phyloP scores from a whole-genome alignment of 2,329 filamentous ascomycete species.

The Blastomyces gilchristii region DNA sequence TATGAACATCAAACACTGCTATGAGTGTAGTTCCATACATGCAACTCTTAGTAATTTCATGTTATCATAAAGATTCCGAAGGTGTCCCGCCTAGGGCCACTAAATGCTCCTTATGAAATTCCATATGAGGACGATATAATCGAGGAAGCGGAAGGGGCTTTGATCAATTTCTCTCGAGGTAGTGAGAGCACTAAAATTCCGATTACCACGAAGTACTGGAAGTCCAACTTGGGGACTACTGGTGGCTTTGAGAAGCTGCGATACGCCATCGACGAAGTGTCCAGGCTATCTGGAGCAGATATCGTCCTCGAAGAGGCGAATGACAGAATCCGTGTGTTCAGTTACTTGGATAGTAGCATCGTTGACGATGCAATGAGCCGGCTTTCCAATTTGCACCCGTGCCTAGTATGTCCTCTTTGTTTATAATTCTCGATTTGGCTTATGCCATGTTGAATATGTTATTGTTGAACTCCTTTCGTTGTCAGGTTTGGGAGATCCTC shows the following conservation, averaged over 20 bases:
- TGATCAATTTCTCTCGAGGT: conserved; percentile 5
- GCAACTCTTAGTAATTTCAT: not conserved
- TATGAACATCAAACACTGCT: conserved; percentile 13
- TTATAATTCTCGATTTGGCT: not conserved
- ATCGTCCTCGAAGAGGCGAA: conserved; percentile 18
- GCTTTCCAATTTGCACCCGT: conserved; percentile 21
- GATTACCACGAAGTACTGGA: conserved; percentile 20
- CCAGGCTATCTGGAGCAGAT: conserved; percentile 22
- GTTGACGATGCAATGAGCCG: conserved; percentile 23
- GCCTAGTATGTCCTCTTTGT: conserved; percentile 20
- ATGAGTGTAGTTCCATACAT: not conserved
- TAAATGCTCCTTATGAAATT: conserved; percentile 13
- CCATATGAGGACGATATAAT: conserved; percentile 13
- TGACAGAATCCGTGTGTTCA: conserved; percentile 22
- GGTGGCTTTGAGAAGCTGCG: conserved; percentile 20
- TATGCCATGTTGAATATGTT: not conserved
- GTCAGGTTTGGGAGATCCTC: not conserved
- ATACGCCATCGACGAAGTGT: conserved; percentile 18
- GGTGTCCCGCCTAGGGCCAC: conserved; percentile 21
- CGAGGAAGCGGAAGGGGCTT: conserved; percentile 13
- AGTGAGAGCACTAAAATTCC: conserved; percentile 1
- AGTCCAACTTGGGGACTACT: conserved; percentile 13
- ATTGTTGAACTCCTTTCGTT: not conserved
- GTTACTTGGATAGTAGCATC: conserved; percentile 10
- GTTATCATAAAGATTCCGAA: conserved; percentile 19